These are phyloP conservation scores for Aspergillus brunneoviolaceus DNA, from an alignment of 2,329 filamentous ascomycete genomes.

Conservation along the genomic window DNA sequence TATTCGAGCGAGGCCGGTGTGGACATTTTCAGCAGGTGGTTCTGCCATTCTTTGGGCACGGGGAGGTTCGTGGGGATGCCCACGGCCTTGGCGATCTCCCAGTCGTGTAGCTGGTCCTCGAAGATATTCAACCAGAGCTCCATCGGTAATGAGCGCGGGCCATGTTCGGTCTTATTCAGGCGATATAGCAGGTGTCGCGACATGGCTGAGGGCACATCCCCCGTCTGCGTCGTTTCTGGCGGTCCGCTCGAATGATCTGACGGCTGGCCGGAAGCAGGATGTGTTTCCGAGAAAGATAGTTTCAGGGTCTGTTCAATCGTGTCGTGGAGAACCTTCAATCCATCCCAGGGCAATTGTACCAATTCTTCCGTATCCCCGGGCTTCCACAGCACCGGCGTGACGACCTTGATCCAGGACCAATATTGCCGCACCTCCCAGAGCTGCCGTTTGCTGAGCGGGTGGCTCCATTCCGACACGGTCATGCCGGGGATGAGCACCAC, in stretches of 20 bases:
- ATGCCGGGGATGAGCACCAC: constrained; percentile 84
- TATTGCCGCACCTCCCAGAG: constrained; percentile 77
- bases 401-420: constrained; percentile 82
- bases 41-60: constrained; percentile 71
- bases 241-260: constrained; percentile 9
- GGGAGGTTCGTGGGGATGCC: constrained; percentile 76
- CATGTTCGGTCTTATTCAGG: constrained; percentile 20
- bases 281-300: constrained; percentile 18
- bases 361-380: constrained; percentile 61
- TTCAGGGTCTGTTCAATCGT: constrained; percentile 28
- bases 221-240: constrained; percentile 48
- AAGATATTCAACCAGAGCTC: constrained; percentile 91
- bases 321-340: constrained; percentile 35
- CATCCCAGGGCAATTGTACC: constrained; percentile 52
- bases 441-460: constrained; percentile 84
- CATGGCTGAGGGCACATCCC: constrained; percentile 34
- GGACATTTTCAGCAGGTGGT: constrained; percentile 62
- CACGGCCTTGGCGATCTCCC: constrained; percentile 82
- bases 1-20: constrained; percentile 78
- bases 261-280: neutral
- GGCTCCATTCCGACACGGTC: constrained; percentile 86
- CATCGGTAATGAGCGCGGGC: constrained; percentile 59
- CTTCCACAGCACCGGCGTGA: constrained; percentile 79
- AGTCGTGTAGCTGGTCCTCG: constrained; percentile 74
- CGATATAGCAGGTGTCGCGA: constrained; percentile 25